Conservation (phyloP, 306 rosid genomes). For the Cucurbita ficifolia region DNA sequence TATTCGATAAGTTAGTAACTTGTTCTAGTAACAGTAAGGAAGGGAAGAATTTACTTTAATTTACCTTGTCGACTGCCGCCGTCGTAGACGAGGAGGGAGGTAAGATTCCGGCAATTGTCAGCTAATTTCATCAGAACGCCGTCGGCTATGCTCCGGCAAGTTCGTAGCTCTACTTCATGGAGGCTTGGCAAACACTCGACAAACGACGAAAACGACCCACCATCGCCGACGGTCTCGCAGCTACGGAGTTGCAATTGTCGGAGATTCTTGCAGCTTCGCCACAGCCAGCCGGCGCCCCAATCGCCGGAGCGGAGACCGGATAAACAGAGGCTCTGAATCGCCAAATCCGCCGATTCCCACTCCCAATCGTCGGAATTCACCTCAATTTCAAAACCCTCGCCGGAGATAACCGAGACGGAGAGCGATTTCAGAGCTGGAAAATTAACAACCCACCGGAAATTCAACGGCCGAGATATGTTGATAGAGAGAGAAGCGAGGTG, state of each 20-base stretch:
- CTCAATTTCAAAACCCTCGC: slow-evolving; percentile 11
- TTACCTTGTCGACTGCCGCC: slow-evolving; percentile 60
- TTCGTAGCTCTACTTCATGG: slow-evolving; percentile 50
- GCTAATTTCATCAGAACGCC: slow-evolving; percentile 40
- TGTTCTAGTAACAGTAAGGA: no score
- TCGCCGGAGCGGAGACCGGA: slow-evolving; percentile 49
- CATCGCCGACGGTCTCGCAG: slow-evolving; percentile 66
- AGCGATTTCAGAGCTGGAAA: slow-evolving; percentile 41
- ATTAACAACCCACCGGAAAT: slow-evolving; percentile 35
- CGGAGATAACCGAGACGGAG: slow-evolving; percentile 20
- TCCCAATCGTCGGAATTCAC: slow-evolving; percentile 4
- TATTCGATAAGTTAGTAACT: no score
- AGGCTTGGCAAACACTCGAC: slow-evolving; percentile 35
- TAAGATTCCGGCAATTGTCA: slow-evolving; percentile 33
- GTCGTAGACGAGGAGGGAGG: slow-evolving; percentile 58
- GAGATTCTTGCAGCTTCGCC: slow-evolving; percentile 52
- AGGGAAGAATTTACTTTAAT: background rate
- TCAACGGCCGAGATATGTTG: slow-evolving; percentile 43
- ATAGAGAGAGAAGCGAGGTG: slow-evolving; percentile 41
- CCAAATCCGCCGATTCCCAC: slow-evolving; percentile 27
- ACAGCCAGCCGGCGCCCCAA: slow-evolving; percentile 52
- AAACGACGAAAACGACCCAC: slow-evolving; percentile 50
- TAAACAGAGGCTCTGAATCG: slow-evolving; percentile 39
- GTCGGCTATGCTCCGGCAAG: slow-evolving; percentile 69
- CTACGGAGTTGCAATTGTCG: slow-evolving; percentile 34